Conservation (phyloP, 352 stramenopile genomes). For the Pythium biforme region DNA sequence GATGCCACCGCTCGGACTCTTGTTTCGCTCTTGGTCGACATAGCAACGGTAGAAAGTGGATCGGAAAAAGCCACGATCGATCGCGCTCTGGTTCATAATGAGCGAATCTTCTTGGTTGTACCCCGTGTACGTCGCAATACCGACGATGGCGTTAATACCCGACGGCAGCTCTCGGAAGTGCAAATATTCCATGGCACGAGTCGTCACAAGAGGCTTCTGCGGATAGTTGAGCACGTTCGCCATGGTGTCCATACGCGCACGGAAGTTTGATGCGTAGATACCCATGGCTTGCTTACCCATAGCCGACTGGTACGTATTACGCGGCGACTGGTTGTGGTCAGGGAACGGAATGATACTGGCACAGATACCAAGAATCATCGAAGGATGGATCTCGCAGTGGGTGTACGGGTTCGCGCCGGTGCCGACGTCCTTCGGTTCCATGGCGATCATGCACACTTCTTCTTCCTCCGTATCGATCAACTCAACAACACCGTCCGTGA, state of each 20-base stretch:
- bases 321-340: constrained; percentile 99
- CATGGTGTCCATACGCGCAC: constrained; percentile 99
- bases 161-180: constrained; percentile 98
- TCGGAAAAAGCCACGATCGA: constrained; percentile 98
- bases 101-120: constrained; percentile 99
- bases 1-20: constrained; percentile 69
- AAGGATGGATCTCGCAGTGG: constrained; percentile 99
- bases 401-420: constrained; percentile 96
- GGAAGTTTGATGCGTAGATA: constrained; percentile 99
- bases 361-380: constrained; percentile 99
- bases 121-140: constrained; percentile 84
- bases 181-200: constrained; percentile 98
- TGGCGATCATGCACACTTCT: constrained; percentile 99
- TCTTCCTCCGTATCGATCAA: constrained; percentile 99
- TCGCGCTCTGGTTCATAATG: constrained; percentile 99
- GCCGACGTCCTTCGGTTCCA: constrained; percentile 95
- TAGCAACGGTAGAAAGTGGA: constrained; percentile 99
- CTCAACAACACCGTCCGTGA: constrained; percentile 96
- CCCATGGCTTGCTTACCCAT: constrained; percentile 99
- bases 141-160: constrained; percentile 97
- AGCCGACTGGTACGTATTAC: constrained; percentile 99
- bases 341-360: constrained; percentile 99
- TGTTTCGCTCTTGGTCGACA: constrained; percentile 92
- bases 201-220: constrained; percentile 99
- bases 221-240: constrained; percentile 99